Conservation (phyloP, 352 stramenopile species). For the Lagenidium sp. region DNA sequence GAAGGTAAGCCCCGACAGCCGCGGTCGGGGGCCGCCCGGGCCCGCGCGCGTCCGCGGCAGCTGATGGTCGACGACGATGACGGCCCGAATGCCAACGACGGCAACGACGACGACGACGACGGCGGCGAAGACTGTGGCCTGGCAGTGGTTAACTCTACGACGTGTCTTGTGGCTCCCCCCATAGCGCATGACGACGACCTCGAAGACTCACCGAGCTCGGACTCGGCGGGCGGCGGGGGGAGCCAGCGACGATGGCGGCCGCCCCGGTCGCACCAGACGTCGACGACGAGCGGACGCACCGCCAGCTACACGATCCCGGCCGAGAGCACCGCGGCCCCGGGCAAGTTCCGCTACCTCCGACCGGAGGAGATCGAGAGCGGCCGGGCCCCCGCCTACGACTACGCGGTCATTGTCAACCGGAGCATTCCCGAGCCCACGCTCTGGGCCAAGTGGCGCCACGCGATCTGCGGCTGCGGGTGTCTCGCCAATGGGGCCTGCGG, state of each 20-base stretch:
- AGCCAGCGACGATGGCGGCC: neutral
- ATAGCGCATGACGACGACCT: slow-evolving; percentile 21
- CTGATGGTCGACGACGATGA: slow-evolving; percentile 8
- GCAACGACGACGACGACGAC: too few relatives aligned
- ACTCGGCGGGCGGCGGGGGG: neutral
- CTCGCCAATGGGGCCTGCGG: slow-evolving; percentile 4
- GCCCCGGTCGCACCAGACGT: neutral
- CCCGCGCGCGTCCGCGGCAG: neutral
- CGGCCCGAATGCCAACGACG: too few relatives aligned
- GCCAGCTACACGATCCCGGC: slow-evolving; percentile 21
- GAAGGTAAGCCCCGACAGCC: too few relatives aligned
- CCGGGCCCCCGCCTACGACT: slow-evolving; percentile 57
- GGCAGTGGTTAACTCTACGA: slow-evolving; percentile 46
- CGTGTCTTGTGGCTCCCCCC: slow-evolving; percentile 37
- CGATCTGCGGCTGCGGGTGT: slow-evolving; percentile 32
- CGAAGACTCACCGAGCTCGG: slow-evolving; percentile 3
- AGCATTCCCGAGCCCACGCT: slow-evolving; percentile 34
- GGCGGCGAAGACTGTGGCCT: too few relatives aligned
- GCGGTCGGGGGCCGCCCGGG: neutral
- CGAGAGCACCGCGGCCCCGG: slow-evolving; percentile 13
- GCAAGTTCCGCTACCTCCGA: slow-evolving; percentile 75
- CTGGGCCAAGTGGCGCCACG: slow-evolving; percentile 13
- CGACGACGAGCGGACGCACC: too few relatives aligned
- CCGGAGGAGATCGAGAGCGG: slow-evolving; percentile 66
- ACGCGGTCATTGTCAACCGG: slow-evolving; percentile 72